A percentile compares a stretch with the other conserved stretches of the same genome.
Conservation (phyloP, 768 basidiomycete genomes). For the Termitomyces eurrhizus region DNA sequence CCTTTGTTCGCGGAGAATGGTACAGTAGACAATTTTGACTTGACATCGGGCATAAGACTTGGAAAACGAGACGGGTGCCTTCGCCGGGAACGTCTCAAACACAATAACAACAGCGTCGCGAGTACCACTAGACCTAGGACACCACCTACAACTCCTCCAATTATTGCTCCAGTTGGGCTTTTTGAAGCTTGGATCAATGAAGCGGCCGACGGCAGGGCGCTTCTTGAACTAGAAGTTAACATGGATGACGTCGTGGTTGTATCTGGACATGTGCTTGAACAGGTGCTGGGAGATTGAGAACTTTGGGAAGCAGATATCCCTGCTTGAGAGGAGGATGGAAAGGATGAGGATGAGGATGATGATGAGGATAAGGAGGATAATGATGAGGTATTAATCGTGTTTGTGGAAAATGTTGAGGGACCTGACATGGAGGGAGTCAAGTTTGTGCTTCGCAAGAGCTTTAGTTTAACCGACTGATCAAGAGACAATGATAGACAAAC, state of each 20-base stretch:
- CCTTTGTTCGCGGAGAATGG: background rate
- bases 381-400: background rate
- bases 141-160: slow-evolving; percentile 4
- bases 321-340: too few species aligned
- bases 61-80: background rate
- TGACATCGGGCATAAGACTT: background rate
- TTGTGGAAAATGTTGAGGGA: too few species aligned
- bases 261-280: too few species aligned
- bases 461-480: background rate
- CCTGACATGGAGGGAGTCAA: too few species aligned
- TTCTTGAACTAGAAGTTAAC: background rate
- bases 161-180: background rate
- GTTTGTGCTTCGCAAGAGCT: background rate
- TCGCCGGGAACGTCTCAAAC: background rate
- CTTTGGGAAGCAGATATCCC: background rate
- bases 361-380: too few species aligned
- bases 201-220: too few species aligned
- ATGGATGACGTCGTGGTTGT: too few species aligned
- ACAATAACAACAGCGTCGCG: background rate
- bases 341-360: too few species aligned
- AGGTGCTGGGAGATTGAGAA: background rate
- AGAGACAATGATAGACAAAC: background rate
- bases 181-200: background rate
- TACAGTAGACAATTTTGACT: background rate
- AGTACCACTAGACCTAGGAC: background rate